These are phyloP conservation scores for Kurtzmaniella natalensis DNA, from an alignment of 1,139 yeast species.

Conservation along the genomic window DNA sequence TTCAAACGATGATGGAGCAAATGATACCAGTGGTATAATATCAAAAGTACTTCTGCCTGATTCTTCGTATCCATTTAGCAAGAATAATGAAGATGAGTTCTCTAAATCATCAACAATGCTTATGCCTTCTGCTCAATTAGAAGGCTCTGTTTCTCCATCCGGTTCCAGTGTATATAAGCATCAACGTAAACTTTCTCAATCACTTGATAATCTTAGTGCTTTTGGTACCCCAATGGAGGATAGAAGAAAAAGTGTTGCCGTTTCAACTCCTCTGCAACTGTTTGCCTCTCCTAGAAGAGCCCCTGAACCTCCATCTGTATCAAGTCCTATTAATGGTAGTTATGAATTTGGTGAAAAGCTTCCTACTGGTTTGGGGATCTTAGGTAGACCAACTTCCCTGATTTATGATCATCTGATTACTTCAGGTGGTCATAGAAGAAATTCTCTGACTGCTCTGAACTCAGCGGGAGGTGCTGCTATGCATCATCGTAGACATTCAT, in stretches of 20 bases:
- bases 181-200: slow-evolving; percentile 46
- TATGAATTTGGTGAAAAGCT: slow-evolving; percentile 14
- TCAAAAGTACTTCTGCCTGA: slow-evolving; percentile 1
- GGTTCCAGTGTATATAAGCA: slow-evolving; percentile 17
- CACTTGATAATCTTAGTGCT: slow-evolving; percentile 40
- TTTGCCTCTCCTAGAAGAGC: slow-evolving; percentile 63
- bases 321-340: slow-evolving; percentile 28
- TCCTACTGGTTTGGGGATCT: slow-evolving; percentile 16
- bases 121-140: slow-evolving; percentile 16
- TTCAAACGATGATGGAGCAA: not conserved
- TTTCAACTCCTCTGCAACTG: slow-evolving; percentile 12
- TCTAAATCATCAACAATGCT: slow-evolving; percentile 9
- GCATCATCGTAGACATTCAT: slow-evolving; percentile 40
- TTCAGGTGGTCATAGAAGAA: slow-evolving; percentile 21
- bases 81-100: slow-evolving; percentile 1
- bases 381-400: slow-evolving; percentile 41
- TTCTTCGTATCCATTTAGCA: slow-evolving; percentile 3
- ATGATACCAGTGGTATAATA: too few species aligned
- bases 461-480: not conserved
- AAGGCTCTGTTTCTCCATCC: slow-evolving; percentile 8
- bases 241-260: slow-evolving; percentile 9
- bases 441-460: slow-evolving; percentile 14
- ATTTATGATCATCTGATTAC: slow-evolving; percentile 35
- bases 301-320: slow-evolving; percentile 52
- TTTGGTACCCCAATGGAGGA: slow-evolving; percentile 6